A percentile compares a stretch with the other conserved stretches of the same genome.
Conservation (phyloP, 768 basidiomycete species). For the Cystofilobasidium capitatum region DNA sequence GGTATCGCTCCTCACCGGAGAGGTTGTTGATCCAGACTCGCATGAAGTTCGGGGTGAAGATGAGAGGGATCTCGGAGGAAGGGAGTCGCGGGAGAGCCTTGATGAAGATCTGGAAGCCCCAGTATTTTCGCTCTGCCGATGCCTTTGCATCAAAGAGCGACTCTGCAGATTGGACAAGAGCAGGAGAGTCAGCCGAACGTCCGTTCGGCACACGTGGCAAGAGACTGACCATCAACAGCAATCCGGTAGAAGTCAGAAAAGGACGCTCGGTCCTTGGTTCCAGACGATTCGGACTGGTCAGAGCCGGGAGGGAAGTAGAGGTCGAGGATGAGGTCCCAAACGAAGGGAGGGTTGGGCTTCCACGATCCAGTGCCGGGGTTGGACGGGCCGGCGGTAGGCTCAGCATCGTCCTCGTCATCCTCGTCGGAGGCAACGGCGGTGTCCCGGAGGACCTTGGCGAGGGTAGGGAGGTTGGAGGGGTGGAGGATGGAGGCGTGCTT, state of each 20-base stretch:
- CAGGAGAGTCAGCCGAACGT: background rate
- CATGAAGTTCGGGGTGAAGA: slow-evolving; percentile 93
- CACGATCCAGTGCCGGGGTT: slow-evolving; percentile 46
- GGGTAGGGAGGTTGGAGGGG: slow-evolving; percentile 56
- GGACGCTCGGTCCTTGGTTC: slow-evolving; percentile 46
- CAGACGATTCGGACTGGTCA: slow-evolving; percentile 38
- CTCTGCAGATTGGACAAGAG: slow-evolving; percentile 45
- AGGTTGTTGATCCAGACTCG: slow-evolving; percentile 94
- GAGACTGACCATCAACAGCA: slow-evolving; percentile 74
- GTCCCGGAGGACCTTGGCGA: slow-evolving; percentile 76
- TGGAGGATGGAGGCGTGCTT: slow-evolving; percentile 60
- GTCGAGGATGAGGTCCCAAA: slow-evolving; percentile 77
- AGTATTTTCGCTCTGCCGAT: slow-evolving; percentile 79
- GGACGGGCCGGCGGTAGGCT: slow-evolving; percentile 38
- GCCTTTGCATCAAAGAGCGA: slow-evolving; percentile 74
- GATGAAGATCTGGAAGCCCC: slow-evolving; percentile 89
- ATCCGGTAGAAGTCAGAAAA: slow-evolving; percentile 86
- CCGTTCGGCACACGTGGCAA: background rate
- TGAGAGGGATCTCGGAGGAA: slow-evolving; percentile 60
- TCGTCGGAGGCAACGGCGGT: slow-evolving; percentile 46
- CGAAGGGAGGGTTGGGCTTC: slow-evolving; percentile 87
- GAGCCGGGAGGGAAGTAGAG: slow-evolving; percentile 49
- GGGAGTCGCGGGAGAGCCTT: slow-evolving; percentile 62
- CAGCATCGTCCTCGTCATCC: slow-evolving; percentile 48
- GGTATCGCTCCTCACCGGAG: slow-evolving; percentile 71